Percentiles rank a stretch among this genome's conserved stretches.
These are phyloP conservation scores for Penicillium frequentans DNA, from an alignment of 2,329 filamentous ascomycete genomes.

Conservation along the genomic window DNA sequence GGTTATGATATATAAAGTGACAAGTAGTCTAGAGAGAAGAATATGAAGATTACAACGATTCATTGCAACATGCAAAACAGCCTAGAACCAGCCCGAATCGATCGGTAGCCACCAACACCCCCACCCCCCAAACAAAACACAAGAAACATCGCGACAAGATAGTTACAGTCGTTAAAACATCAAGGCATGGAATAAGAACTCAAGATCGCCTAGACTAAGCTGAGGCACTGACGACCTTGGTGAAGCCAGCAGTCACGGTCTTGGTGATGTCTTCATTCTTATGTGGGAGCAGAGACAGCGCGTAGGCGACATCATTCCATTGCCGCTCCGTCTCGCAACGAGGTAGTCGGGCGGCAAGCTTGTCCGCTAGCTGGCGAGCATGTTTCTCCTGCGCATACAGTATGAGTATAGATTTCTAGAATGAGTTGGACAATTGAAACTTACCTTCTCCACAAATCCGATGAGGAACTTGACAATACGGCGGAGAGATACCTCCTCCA, in stretches of 20 bases:
- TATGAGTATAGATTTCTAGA: not conserved
- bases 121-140: constrained; percentile 1
- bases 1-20: not conserved
- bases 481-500: constrained; percentile 83
- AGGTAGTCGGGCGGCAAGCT: constrained; percentile 80
- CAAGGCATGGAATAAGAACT: constrained; percentile 3
- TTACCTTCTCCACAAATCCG: constrained; percentile 95
- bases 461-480: constrained; percentile 89
- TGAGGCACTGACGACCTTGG: constrained; percentile 64
- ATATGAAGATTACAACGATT: not conserved
- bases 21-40: not conserved
- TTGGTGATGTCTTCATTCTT: constrained; percentile 51
- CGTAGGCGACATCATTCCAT: constrained; percentile 97
- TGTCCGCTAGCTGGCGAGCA: constrained; percentile 88
- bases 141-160: not conserved
- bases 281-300: constrained; percentile 82
- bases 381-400: constrained; percentile 76
- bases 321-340: constrained; percentile 90
- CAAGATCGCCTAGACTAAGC: constrained; percentile 43
- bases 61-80: not conserved
- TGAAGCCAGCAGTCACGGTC: constrained; percentile 48
- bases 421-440: constrained; percentile 18
- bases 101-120: constrained; percentile 1
- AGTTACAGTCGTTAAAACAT: constrained; percentile 14
- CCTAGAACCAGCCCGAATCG: not conserved